phyloP scores from a whole-genome alignment of 1,284 basidiomycete species.

The Tilletia horrida region DNA sequence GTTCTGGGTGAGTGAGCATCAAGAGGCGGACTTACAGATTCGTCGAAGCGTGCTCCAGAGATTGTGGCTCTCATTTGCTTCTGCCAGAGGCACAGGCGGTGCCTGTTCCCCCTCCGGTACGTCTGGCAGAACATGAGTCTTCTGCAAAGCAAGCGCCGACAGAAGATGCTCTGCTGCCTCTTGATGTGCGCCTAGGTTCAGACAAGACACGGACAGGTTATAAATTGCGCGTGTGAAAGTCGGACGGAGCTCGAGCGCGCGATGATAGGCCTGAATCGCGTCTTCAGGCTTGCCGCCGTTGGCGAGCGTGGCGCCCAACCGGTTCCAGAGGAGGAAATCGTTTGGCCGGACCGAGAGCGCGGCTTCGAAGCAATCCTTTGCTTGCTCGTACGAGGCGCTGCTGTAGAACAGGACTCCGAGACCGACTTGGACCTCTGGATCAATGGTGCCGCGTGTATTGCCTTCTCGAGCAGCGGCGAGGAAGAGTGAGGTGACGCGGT shows the following conservation, averaged over 20 bases:
- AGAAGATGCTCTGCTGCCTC: slow-evolving; percentile 97
- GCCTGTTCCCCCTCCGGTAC: slow-evolving; percentile 35
- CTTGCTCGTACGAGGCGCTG: slow-evolving; percentile 71
- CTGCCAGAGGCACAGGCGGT: slow-evolving; percentile 40
- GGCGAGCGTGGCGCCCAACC: slow-evolving; percentile 88
- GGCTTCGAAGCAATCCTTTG: slow-evolving; percentile 84
- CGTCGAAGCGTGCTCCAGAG: slow-evolving; percentile 90
- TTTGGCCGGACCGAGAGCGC: slow-evolving; percentile 75
- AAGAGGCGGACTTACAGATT: slow-evolving; percentile 55
- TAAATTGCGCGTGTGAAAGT: slow-evolving; percentile 97
- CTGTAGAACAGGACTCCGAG: slow-evolving; percentile 92
- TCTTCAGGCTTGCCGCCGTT: slow-evolving; percentile 94
- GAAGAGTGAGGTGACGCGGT: slow-evolving; percentile 77
- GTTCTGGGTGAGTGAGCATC: too few species aligned
- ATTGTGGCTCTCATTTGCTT: slow-evolving; percentile 58
- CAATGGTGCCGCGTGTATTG: slow-evolving; percentile 63
- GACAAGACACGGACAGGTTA: slow-evolving; percentile 91
- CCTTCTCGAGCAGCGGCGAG: slow-evolving; percentile 72
- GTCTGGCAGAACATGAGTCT: slow-evolving; percentile 53
- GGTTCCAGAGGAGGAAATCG: slow-evolving; percentile 96
- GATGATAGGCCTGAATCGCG: slow-evolving; percentile 87
- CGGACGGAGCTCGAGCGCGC: slow-evolving; percentile 86
- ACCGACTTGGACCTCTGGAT: slow-evolving; percentile 89
- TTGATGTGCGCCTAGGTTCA: slow-evolving; percentile 91
- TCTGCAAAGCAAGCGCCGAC: slow-evolving; percentile 80